Conservation (phyloP, 2,329 filamentous ascomycete genomes). For the Emmonsiellopsis sp. region DNA sequence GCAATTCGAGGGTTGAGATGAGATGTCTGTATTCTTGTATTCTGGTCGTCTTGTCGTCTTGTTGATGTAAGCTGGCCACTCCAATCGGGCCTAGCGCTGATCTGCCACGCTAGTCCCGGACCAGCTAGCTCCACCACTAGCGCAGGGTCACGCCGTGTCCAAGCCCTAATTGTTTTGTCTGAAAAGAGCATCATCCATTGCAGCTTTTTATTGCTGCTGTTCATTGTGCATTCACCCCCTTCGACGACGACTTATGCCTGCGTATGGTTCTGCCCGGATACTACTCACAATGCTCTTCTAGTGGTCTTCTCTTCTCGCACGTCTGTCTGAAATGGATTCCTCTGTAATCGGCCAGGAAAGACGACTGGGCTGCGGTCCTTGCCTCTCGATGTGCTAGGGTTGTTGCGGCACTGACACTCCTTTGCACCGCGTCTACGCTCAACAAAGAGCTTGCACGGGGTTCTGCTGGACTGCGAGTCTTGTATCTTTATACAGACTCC, state of each 20-base stretch:
- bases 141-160: background rate
- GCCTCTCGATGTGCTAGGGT: background rate
- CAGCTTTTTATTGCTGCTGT: background rate
- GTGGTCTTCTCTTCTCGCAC: background rate
- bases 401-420: background rate
- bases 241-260: background rate
- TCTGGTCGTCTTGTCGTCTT: background rate
- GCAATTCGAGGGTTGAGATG: background rate
- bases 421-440: background rate
- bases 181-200: background rate
- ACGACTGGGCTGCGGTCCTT: background rate
- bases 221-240: background rate
- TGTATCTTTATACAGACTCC: too few species aligned
- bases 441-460: background rate
- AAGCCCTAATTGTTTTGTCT: slow-evolving; percentile 5
- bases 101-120: background rate
- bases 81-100: background rate
- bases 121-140: background rate
- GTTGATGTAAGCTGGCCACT: background rate
- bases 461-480: background rate
- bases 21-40: background rate
- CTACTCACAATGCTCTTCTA: too few species aligned
- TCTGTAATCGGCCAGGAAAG: background rate
- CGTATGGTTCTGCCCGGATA: too few species aligned
- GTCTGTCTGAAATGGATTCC: background rate